Evolutionary conservation across 208 protist species (phyloP).

Genomic region (Porcisia deanei): DNA sequence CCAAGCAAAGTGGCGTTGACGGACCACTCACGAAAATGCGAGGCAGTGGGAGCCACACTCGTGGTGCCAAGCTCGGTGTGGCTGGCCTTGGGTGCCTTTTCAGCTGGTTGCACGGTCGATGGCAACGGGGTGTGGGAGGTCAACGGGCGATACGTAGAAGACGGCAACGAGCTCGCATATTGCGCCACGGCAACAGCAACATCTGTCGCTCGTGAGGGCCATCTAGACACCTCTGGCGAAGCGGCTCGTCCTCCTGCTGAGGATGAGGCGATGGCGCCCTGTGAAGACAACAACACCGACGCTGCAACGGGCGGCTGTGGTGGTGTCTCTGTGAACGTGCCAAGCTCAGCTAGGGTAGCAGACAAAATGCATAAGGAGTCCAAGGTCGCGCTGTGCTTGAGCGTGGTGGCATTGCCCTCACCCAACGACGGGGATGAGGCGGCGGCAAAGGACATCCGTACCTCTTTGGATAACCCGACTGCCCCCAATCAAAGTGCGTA

Average conservation of each 20-base stretch:
- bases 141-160: neutral
- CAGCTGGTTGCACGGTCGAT: neutral
- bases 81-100: neutral
- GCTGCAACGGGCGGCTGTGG: neutral
- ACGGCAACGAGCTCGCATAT: neutral
- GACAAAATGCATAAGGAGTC: neutral
- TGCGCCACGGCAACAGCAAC: neutral
- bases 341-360: neutral
- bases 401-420: neutral
- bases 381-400: neutral
- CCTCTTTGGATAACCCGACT: too few relatives aligned
- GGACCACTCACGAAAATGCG: constrained; percentile 18
- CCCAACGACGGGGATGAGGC: neutral
- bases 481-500: neutral
- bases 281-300: neutral
- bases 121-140: neutral
- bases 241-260: neutral
- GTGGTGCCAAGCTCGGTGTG: neutral
- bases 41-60: neutral
- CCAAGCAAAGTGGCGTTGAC: constrained; percentile 10
- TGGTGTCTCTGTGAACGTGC: neutral
- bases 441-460: neutral
- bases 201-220: neutral
- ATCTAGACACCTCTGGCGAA: neutral
- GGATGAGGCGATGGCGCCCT: neutral